Base-by-base conservation (phyloP, 179 eudicot genomes). In the Beta lomatogona region DNA sequence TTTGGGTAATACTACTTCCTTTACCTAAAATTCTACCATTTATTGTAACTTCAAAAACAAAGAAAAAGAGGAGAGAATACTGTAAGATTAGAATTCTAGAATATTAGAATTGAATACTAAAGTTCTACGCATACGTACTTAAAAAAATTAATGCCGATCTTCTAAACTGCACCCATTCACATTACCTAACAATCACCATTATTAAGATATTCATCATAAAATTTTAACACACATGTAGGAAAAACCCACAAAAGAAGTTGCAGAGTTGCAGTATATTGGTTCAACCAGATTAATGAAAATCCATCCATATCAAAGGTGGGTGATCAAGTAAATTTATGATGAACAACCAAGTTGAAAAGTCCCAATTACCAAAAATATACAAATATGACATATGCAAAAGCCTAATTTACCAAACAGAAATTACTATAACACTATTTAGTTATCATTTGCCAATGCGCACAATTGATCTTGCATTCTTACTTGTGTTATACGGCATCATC, bases 271-370 rank as follows among this genome's bases (percentile, higher is more conserved):
- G 46, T 46, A 58, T 11, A 5, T 60, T 5, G 44, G 78, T 41
- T 44, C 66, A 75, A 57, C 67, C n/a, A 31, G 52, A 59, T 28
- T 18, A 44, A 53, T 73, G 52, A 81, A 36, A 36, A 65, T 9
- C 60, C 21, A 73, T 72, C n/a, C 73, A 22, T 48, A 21, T 14
- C 48, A 81, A 21, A 21, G 9, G 19, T 19, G 52, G 0, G 36
- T 0, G 66, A 45, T 0, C 0, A 21, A 80, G 80, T 76, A 58
- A 52, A 18, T 21, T 9, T 10, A 28, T 5, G 19, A 78, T 78
- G 12, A 78, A 82, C 15, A 82, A 77, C 50, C 71, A 82, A 71
- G 77, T 77, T 77, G 18, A 82, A 77, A 77, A n/a, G 61, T 70
- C 44, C 9, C 21, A 76, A 69, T 48, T 41, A 25, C 80, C 76